Evolutionary conservation across 2,329 filamentous ascomycete species (phyloP).

Genomic region (Endocalyx cinctus): DNA sequence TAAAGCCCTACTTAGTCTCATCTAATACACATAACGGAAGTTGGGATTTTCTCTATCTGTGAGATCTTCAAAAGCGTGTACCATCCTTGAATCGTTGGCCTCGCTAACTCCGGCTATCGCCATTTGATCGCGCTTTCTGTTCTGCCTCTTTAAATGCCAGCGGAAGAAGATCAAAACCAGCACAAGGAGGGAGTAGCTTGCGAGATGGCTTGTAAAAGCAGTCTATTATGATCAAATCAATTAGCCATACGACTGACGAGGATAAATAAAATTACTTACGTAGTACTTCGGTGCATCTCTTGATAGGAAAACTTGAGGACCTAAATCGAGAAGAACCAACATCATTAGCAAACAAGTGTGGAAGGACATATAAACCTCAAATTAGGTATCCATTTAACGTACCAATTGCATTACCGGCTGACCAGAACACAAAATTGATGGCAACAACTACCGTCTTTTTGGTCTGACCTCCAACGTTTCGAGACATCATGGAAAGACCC

Average conservation of each 20-base stretch:
- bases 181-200: conserved; percentile 60
- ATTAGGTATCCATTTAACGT: conserved; percentile 23
- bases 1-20: too few relatives aligned
- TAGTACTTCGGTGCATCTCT: conserved; percentile 61
- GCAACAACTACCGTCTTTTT: conserved; percentile 67
- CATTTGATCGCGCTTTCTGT: conserved; percentile 34
- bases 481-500: conserved; percentile 60
- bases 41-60: conserved; percentile 31
- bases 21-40: conserved; percentile 30
- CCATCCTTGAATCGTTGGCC: conserved; percentile 20
- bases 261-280: conserved; percentile 6
- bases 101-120: conserved; percentile 23
- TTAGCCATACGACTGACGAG: neutral
- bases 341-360: too few relatives aligned
- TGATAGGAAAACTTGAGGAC: conserved; percentile 60
- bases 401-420: conserved; percentile 63
- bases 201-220: conserved; percentile 65
- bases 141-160: conserved; percentile 53
- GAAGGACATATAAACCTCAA: too few relatives aligned
- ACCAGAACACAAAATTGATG: conserved; percentile 67
- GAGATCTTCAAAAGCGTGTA: conserved; percentile 30
- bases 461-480: conserved; percentile 68
- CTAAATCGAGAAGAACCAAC: too few relatives aligned
- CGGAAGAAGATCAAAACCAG: conserved; percentile 53
- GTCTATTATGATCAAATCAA: conserved; percentile 30